These are phyloP conservation scores for Schizosaccharomyces cryophilus DNA, from an alignment of 805 yeast species.

Conservation along the genomic window DNA sequence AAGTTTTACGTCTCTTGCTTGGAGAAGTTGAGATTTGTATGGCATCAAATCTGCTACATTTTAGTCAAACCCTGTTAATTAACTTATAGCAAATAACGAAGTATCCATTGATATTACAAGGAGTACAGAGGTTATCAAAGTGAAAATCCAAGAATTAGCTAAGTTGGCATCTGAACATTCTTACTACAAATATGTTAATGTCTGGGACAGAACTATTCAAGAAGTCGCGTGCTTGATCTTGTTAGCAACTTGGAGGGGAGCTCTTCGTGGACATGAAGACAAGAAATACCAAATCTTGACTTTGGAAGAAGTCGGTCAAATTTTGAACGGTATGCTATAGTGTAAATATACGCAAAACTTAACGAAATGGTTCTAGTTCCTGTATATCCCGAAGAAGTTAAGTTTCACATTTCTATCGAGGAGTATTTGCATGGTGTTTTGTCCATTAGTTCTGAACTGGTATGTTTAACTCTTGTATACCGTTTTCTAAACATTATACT, in stretches of 20 bases:
- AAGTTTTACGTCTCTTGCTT: background rate
- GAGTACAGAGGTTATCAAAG: background rate
- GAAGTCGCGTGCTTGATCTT: slow-evolving; percentile 5
- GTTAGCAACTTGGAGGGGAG: slow-evolving; percentile 4
- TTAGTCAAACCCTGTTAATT: no score
- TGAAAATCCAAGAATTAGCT: slow-evolving; percentile 1
- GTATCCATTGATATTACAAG: background rate
- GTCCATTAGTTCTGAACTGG: slow-evolving; percentile 11
- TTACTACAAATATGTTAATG: slow-evolving; percentile 5
- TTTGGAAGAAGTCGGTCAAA: slow-evolving; percentile 3
- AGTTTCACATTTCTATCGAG: slow-evolving; percentile 9
- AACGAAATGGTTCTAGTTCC: background rate
- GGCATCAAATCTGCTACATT: no score
- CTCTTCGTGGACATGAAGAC: background rate
- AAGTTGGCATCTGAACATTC: slow-evolving; percentile 4
- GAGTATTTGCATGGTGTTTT: slow-evolving; percentile 13
- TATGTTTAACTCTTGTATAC: background rate
- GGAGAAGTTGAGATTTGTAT: background rate
- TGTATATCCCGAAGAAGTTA: background rate
- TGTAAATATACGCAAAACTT: background rate
- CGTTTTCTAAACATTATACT: background rate
- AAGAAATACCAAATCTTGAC: background rate
- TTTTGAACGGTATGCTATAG: background rate
- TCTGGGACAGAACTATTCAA: slow-evolving; percentile 6
- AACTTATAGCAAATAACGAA: background rate